These are phyloP conservation scores for Clavulina sp. DNA, from an alignment of 768 basidiomycete species.

Conservation along the genomic window DNA sequence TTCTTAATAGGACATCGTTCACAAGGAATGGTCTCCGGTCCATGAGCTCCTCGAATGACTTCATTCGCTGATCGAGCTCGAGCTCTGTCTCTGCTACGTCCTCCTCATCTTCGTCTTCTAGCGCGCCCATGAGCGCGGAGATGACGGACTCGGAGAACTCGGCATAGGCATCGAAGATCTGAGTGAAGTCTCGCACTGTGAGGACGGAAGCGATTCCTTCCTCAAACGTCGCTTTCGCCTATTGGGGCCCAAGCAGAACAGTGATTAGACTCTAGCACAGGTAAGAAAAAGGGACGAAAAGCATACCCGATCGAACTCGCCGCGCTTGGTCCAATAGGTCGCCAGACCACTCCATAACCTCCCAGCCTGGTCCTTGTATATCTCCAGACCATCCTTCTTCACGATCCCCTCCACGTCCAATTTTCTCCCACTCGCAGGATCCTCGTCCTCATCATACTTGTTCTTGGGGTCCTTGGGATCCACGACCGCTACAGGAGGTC, in stretches of 20 bases:
- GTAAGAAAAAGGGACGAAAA: background rate
- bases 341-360: slow-evolving; percentile 90
- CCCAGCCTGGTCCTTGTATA: slow-evolving; percentile 91
- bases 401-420: slow-evolving; percentile 81
- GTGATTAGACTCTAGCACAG: background rate
- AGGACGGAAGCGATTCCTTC: slow-evolving; percentile 65
- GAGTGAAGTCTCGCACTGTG: slow-evolving; percentile 92
- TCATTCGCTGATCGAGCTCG: slow-evolving; percentile 79
- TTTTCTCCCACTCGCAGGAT: slow-evolving; percentile 47
- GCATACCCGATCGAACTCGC: slow-evolving; percentile 56
- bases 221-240: slow-evolving; percentile 79
- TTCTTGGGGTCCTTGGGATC: slow-evolving; percentile 18
- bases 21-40: slow-evolving; percentile 90
- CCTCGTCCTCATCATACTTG: slow-evolving; percentile 66
- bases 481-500: slow-evolving; percentile 36
- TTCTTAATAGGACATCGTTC: slow-evolving; percentile 80
- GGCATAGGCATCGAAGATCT: slow-evolving; percentile 92
- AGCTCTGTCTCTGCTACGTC: slow-evolving; percentile 61
- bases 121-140: slow-evolving; percentile 69
- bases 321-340: slow-evolving; percentile 96
- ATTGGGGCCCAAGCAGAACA: background rate
- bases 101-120: slow-evolving; percentile 72
- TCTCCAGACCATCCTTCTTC: slow-evolving; percentile 59
- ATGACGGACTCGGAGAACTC: slow-evolving; percentile 87
- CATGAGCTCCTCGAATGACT: slow-evolving; percentile 83